Percentiles rank a stretch among this genome's conserved stretches.
phyloP scores from a whole-genome alignment of 202 grass and related monocot species.

The Schoenoplectus tabernaemontani region DNA sequence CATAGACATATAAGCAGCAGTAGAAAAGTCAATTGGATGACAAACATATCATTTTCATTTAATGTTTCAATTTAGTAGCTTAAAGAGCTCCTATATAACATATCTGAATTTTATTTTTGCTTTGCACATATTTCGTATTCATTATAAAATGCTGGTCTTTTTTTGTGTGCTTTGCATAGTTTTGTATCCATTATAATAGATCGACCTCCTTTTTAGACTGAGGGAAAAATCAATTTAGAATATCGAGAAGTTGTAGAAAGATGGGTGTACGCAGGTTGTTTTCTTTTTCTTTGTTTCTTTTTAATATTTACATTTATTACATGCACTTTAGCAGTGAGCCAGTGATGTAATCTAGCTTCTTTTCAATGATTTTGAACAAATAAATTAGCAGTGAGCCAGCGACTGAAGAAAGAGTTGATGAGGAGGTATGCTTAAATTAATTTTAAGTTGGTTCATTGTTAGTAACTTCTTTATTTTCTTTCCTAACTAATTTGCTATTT shows the following conservation, averaged over 20 bases:
- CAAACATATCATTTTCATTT: no score
- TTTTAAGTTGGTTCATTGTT: slow-evolving; percentile 13
- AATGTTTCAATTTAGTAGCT: no score
- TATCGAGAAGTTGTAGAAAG: slow-evolving; percentile 76
- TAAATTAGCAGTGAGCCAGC: slow-evolving; percentile 54
- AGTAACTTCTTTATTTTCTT: background rate
- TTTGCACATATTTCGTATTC: no score
- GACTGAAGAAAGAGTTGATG: slow-evolving; percentile 63
- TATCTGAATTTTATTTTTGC: no score
- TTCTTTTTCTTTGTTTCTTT: background rate
- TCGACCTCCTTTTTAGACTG: slow-evolving; percentile 31
- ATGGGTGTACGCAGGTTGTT: slow-evolving; percentile 69
- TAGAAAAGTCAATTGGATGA: no score
- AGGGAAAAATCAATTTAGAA: slow-evolving; percentile 79
- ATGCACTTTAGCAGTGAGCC: background rate
- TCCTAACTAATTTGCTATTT: slow-evolving; percentile 14
- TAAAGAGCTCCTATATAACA: no score
- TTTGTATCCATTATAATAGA: background rate
- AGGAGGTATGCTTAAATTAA: slow-evolving; percentile 42
- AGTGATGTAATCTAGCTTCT: background rate
- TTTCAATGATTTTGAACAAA: slow-evolving; percentile 22
- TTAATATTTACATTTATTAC: background rate
- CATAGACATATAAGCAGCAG: no score
- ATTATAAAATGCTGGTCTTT: background rate
- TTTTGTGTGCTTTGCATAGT: background rate